Conservation (phyloP, 371 early-diverging fungal genomes). For the Haplosporangium sp. region DNA sequence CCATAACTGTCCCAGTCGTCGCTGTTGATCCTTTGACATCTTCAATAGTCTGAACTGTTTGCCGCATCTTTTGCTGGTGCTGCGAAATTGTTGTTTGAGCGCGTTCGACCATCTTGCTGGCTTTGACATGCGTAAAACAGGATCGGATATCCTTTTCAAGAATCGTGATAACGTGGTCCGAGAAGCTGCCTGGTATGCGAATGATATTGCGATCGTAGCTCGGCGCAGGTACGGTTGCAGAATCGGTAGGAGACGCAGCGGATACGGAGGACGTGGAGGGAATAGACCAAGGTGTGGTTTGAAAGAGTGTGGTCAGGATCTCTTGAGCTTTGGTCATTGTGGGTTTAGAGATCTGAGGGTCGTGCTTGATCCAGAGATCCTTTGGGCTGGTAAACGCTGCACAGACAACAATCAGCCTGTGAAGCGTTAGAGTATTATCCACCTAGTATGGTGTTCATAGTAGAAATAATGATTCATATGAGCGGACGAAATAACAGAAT, state of each 20-base stretch:
- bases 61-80: conserved; percentile 28
- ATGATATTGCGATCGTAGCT: conserved; percentile 3
- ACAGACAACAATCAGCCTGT: conserved; percentile 34
- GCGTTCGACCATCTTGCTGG: conserved; percentile 27
- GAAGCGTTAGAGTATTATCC: conserved; percentile 38
- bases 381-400: conserved; percentile 44
- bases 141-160: conserved; percentile 39
- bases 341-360: neutral
- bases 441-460: conserved; percentile 9
- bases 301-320: conserved; percentile 13
- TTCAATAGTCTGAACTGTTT: neutral
- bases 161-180: conserved; percentile 44
- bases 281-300: conserved; percentile 38
- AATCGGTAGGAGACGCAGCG: neutral
- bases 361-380: conserved; percentile 35
- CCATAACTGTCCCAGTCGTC: neutral
- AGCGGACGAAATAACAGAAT: neutral
- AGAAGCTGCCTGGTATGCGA: conserved; percentile 39
- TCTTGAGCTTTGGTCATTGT: conserved; percentile 9
- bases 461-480: neutral
- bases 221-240: neutral
- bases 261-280: no score
- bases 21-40: neutral
- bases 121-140: conserved; percentile 34
- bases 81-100: conserved; percentile 27